Conservation (phyloP, 805 yeast species). For the Kazachstania psychrophila region DNA sequence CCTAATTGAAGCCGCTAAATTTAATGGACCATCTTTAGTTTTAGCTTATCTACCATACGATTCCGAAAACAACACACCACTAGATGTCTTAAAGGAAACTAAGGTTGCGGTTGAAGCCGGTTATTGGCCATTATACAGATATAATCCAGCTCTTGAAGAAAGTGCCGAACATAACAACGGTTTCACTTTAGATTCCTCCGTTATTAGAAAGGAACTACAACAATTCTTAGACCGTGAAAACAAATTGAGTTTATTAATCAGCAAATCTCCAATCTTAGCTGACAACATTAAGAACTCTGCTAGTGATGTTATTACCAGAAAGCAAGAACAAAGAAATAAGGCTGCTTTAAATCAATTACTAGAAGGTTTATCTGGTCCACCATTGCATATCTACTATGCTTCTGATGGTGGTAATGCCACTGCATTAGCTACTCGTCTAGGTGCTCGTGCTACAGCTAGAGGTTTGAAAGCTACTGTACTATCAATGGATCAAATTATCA, state of each 20-base stretch:
- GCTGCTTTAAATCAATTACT: conserved; percentile 67
- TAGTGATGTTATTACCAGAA: conserved; percentile 49
- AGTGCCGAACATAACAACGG: conserved; percentile 42
- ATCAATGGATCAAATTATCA: conserved; percentile 55
- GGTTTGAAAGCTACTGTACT: conserved; percentile 49
- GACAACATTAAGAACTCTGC: conserved; percentile 58
- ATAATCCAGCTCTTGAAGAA: conserved; percentile 46
- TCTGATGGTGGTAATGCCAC: conserved; percentile 91
- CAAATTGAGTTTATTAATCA: conserved; percentile 66
- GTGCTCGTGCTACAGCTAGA: conserved; percentile 68
- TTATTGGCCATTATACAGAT: conserved; percentile 93
- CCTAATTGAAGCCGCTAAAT: conserved; percentile 78
- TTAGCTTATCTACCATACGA: conserved; percentile 80
- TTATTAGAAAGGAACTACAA: conserved; percentile 64
- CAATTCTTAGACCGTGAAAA: conserved; percentile 85
- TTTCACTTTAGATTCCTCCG: conserved; percentile 79
- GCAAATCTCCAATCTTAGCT: conserved; percentile 63
- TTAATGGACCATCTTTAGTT: conserved; percentile 83
- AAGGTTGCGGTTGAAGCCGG: conserved; percentile 87
- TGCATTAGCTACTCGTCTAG: conserved; percentile 66
- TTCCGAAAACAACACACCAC: conserved; percentile 54
- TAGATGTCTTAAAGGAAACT: conserved; percentile 74
- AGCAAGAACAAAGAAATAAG: conserved; percentile 60
- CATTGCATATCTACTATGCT: conserved; percentile 75
- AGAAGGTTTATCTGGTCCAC: conserved; percentile 88